Evolutionary conservation across 768 basidiomycete genomes (phyloP).

Genomic region (Lanmaoa rubissima): DNA sequence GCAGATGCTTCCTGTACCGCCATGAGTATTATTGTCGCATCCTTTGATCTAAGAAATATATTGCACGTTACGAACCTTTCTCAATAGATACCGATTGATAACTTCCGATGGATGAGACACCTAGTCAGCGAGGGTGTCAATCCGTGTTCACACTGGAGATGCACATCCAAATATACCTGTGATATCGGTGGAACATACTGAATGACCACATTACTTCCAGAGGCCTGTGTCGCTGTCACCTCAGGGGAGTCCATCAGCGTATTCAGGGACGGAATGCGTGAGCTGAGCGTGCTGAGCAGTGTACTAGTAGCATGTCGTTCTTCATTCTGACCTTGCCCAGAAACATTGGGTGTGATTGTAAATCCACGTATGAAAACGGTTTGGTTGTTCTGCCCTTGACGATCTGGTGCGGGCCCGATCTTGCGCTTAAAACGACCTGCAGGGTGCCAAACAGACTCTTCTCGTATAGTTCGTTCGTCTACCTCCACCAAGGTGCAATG

Average conservation of each 20-base stretch:
- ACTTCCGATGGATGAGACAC: neutral
- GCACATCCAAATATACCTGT: neutral
- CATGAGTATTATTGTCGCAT: neutral
- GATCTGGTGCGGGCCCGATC: neutral
- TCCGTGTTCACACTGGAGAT: neutral
- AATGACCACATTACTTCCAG: neutral
- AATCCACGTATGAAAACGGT: neutral
- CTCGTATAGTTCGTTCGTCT: neutral
- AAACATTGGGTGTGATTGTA: neutral
- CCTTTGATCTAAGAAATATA: neutral
- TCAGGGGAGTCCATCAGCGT: neutral
- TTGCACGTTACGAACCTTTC: neutral
- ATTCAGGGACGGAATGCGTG: neutral
- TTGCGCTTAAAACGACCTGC: neutral
- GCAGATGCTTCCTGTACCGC: neutral
- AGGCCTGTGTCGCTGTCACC: no score
- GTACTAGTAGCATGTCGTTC: no score
- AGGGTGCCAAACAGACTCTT: neutral
- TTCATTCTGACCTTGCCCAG: neutral
- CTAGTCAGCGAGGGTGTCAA: neutral
- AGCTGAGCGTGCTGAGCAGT: neutral
- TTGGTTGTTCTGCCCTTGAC: neutral
- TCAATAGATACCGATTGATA: neutral
- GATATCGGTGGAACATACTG: neutral
- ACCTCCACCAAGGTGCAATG: neutral